phyloP scores from a whole-genome alignment of 139 green algal species.

The Chlorella sp. region DNA sequence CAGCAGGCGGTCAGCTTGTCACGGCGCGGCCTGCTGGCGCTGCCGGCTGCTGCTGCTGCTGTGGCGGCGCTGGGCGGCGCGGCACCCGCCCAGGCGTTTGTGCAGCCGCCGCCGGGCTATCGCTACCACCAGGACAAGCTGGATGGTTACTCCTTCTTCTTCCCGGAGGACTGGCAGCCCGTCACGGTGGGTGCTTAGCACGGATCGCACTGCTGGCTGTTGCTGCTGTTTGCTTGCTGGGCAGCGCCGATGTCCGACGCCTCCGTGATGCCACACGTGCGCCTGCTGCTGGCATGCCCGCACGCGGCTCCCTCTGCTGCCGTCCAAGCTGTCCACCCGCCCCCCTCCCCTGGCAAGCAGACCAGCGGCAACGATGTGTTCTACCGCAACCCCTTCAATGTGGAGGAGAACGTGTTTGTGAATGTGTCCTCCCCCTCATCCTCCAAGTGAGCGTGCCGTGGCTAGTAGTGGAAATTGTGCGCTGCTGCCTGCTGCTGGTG shows the following conservation, averaged over 20 bases:
- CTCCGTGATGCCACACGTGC: too few relatives aligned
- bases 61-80: not conserved
- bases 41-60: not conserved
- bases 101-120: constrained; percentile 18
- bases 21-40: constrained; percentile 7
- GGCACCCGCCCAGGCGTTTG: not conserved
- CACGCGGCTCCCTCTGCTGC: too few relatives aligned
- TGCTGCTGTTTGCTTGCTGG: too few relatives aligned
- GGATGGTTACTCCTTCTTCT: constrained; percentile 90
- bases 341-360: constrained; percentile 27
- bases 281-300: too few relatives aligned
- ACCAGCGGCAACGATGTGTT: constrained; percentile 92
- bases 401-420: constrained; percentile 95
- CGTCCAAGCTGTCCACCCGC: too few relatives aligned
- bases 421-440: constrained; percentile 89
- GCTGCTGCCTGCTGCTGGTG: too few relatives aligned
- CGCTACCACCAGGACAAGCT: constrained; percentile 76
- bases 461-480: too few relatives aligned
- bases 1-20: not conserved
- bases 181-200: constrained; percentile 65
- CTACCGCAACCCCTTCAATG: constrained; percentile 84
- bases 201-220: too few relatives aligned
- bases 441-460: constrained; percentile 36
- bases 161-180: constrained; percentile 75
- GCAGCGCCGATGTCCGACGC: too few relatives aligned